Percentiles rank a stretch among this genome's conserved stretches.
Evolutionary conservation across 352 stramenopile species (phyloP).

Genomic region (Phytophthora megakarya): DNA sequence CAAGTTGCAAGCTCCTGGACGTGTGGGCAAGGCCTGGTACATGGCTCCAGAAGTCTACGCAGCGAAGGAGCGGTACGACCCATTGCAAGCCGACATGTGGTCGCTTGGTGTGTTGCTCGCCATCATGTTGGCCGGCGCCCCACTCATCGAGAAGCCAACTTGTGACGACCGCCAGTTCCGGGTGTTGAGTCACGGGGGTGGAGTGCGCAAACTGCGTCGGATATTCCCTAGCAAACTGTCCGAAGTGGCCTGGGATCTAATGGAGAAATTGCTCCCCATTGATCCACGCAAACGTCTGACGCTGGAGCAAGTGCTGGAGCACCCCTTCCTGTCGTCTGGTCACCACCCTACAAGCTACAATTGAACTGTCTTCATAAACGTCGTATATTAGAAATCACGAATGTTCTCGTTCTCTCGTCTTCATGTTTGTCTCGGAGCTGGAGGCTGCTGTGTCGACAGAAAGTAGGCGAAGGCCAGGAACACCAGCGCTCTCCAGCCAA

Average conservation of each 20-base stretch:
- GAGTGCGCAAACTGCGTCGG: constrained; percentile 49
- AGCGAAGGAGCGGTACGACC: constrained; percentile 44
- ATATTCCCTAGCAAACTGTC: constrained; percentile 43
- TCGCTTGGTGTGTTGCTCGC: constrained; percentile 66
- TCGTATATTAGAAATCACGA: constrained; percentile 34
- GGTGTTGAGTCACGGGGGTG: constrained; percentile 39
- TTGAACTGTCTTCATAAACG: constrained; percentile 18
- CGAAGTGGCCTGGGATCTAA: constrained; percentile 29
- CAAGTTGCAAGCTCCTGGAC: constrained; percentile 32
- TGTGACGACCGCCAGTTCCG: constrained; percentile 44
- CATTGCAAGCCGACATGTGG: constrained; percentile 59
- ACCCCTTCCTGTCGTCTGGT: constrained; percentile 39
- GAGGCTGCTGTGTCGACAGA: constrained; percentile 54
- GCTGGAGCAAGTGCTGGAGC: constrained; percentile 42
- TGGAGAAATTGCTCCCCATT: constrained; percentile 38
- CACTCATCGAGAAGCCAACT: constrained; percentile 48
- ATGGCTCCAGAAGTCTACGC: constrained; percentile 70
- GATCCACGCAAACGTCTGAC: constrained; percentile 39
- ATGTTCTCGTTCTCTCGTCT: constrained; percentile 3
- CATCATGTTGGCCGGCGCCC: constrained; percentile 62
- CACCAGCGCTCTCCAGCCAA: constrained; percentile 76
- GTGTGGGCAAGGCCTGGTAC: constrained; percentile 70
- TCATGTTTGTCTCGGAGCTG: constrained; percentile 25
- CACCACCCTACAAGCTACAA: constrained; percentile 1
- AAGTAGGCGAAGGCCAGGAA: constrained; percentile 75